These are phyloP conservation scores for Rhynchospora breviuscula DNA, from an alignment of 176 grass and related monocot genomes.

Conservation along the genomic window DNA sequence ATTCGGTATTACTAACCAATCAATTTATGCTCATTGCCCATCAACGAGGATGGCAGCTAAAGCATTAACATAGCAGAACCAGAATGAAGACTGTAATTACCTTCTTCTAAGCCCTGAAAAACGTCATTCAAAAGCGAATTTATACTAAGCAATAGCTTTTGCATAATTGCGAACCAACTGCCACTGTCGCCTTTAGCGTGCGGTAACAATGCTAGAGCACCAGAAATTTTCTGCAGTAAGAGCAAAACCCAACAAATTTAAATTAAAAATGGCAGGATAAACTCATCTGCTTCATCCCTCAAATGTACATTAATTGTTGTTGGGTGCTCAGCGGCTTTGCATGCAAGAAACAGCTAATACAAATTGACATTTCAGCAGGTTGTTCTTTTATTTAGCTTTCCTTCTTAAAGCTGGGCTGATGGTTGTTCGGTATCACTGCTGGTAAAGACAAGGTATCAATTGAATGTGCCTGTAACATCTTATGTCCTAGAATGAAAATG, in stretches of 20 bases:
- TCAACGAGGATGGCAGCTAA: background rate
- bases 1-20: background rate
- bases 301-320: background rate
- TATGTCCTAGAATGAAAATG: background rate
- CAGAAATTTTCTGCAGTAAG: constrained; percentile 44
- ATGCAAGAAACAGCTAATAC: no score
- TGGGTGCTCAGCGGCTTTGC: background rate
- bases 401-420: background rate
- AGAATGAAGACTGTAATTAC: constrained; percentile 22
- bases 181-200: constrained; percentile 54
- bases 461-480: background rate
- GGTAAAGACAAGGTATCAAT: background rate
- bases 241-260: constrained; percentile 4
- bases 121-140: constrained; percentile 71
- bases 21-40: constrained; percentile 1
- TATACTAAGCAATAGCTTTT: constrained; percentile 59
- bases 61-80: background rate
- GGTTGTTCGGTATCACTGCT: background rate
- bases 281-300: background rate
- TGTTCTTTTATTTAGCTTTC: no score
- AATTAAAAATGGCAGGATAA: background rate
- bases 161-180: constrained; percentile 71
- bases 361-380: no score
- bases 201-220: constrained; percentile 62
- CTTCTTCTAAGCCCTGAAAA: constrained; percentile 74